A percentile compares a stretch with the other conserved stretches of the same genome.
Conservation (phyloP, 2,329 filamentous ascomycete species). For the Hypocrella siamensis region DNA sequence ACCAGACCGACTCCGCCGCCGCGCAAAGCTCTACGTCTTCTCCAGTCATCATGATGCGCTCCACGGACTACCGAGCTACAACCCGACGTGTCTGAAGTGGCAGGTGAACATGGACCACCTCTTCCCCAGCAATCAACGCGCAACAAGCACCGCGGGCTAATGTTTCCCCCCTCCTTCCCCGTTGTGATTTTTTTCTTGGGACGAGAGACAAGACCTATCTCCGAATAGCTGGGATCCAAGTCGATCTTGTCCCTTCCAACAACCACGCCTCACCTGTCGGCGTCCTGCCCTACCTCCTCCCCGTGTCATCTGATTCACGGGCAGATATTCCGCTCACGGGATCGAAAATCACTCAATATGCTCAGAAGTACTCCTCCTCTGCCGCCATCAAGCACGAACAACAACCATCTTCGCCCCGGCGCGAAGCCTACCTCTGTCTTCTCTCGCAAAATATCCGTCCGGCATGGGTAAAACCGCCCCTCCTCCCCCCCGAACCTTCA, state of each 20-base stretch:
- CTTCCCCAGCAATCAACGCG: no score
- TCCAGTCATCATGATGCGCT: slow-evolving; percentile 45
- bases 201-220: no score
- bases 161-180: no score
- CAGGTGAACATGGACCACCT: slow-evolving; percentile 62
- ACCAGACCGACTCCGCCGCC: slow-evolving; percentile 19
- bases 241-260: slow-evolving; percentile 55
- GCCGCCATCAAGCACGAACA: slow-evolving; percentile 21
- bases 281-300: slow-evolving; percentile 73
- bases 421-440: slow-evolving; percentile 65
- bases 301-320: slow-evolving; percentile 18
- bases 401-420: slow-evolving; percentile 36
- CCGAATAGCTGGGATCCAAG: slow-evolving; percentile 55
- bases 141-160: no score
- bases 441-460: slow-evolving; percentile 64
- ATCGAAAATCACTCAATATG: slow-evolving; percentile 52
- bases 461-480: slow-evolving; percentile 52
- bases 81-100: slow-evolving; percentile 90
- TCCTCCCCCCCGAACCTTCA: background rate
- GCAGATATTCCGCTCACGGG: slow-evolving; percentile 39
- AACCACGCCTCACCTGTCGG: slow-evolving; percentile 90
- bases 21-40: slow-evolving; percentile 62
- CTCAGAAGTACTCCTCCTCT: slow-evolving; percentile 25
- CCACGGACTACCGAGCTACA: slow-evolving; percentile 58
- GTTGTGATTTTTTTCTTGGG: no score